Percentiles rank a stretch among this genome's conserved stretches.
Conservation (phyloP, 2,329 filamentous ascomycete genomes). For the Drechmeria coniospora region DNA sequence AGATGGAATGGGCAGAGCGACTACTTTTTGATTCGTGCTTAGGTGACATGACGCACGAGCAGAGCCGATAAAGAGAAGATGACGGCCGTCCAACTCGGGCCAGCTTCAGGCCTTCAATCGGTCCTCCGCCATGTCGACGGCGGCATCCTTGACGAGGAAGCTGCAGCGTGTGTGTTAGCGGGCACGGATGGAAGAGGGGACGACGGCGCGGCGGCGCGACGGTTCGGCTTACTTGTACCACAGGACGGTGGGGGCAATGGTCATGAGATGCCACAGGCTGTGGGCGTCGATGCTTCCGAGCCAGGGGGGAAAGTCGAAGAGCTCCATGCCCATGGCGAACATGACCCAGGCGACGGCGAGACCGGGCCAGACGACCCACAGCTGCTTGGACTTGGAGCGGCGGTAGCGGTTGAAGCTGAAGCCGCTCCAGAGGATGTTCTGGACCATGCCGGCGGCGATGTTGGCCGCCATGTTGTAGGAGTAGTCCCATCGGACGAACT, state of each 20-base stretch:
- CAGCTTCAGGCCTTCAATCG: slow-evolving; percentile 55
- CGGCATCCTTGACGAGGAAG: slow-evolving; percentile 73
- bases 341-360: slow-evolving; percentile 85
- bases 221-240: slow-evolving; percentile 74
- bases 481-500: slow-evolving; percentile 82
- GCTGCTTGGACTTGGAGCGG: slow-evolving; percentile 49
- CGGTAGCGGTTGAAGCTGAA: slow-evolving; percentile 66
- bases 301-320: slow-evolving; percentile 85
- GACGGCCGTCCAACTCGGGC: too few species aligned
- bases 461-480: slow-evolving; percentile 97
- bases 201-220: background rate
- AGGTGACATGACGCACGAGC: too few species aligned
- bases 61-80: too few species aligned
- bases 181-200: slow-evolving; percentile 8
- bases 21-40: too few species aligned
- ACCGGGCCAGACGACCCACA: slow-evolving; percentile 84
- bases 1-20: too few species aligned
- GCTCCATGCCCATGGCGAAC: slow-evolving; percentile 85
- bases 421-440: slow-evolving; percentile 73
- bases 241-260: slow-evolving; percentile 71
- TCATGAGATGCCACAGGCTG: slow-evolving; percentile 89
- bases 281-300: slow-evolving; percentile 79
- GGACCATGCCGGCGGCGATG: slow-evolving; percentile 61
- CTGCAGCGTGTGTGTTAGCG: slow-evolving; percentile 27
- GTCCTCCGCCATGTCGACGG: slow-evolving; percentile 62